Evolutionary conservation across 169 alveolate genomes (phyloP).

Genomic region (Plasmodium ovale): DNA sequence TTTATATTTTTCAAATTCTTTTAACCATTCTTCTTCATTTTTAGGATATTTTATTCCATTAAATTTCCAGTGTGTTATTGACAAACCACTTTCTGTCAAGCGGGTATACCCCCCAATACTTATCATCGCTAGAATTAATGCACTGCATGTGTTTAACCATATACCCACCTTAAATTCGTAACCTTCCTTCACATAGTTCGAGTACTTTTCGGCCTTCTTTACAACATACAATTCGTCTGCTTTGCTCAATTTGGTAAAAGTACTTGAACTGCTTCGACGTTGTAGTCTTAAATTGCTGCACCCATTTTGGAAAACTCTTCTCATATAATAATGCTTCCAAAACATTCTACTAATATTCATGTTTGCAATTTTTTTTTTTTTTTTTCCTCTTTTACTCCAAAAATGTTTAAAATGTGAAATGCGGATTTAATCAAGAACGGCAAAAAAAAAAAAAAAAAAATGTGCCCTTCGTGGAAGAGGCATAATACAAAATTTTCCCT

Average conservation of each 20-base stretch:
- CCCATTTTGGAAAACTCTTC: constrained; percentile 4
- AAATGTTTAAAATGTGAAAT: too few relatives aligned
- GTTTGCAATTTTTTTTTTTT: too few relatives aligned
- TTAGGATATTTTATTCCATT: constrained; percentile 88
- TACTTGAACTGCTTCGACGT: background rate
- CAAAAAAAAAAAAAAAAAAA: too few relatives aligned
- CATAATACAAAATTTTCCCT: too few relatives aligned
- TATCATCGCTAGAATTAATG: constrained; percentile 85
- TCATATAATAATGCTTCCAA: constrained; percentile 5
- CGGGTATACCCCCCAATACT: constrained; percentile 93
- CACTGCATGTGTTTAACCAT: constrained; percentile 78
- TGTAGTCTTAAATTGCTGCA: background rate
- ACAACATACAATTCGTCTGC: constrained; percentile 35
- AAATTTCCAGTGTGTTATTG: constrained; percentile 93
- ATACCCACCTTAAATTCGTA: constrained; percentile 70
- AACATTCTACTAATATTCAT: constrained; percentile 33
- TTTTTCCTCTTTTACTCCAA: too few relatives aligned
- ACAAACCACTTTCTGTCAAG: constrained; percentile 92
- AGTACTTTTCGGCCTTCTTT: constrained; percentile 42
- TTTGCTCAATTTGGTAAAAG: constrained; percentile 37
- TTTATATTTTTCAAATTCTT: constrained; percentile 89
- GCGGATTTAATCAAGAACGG: too few relatives aligned
- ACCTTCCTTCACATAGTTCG: constrained; percentile 63
- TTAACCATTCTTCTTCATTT: constrained; percentile 89
- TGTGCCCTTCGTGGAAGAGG: too few relatives aligned